Evolutionary conservation across 2,329 filamentous ascomycete genomes (phyloP).

Genomic region (Aspergillus udagawae): DNA sequence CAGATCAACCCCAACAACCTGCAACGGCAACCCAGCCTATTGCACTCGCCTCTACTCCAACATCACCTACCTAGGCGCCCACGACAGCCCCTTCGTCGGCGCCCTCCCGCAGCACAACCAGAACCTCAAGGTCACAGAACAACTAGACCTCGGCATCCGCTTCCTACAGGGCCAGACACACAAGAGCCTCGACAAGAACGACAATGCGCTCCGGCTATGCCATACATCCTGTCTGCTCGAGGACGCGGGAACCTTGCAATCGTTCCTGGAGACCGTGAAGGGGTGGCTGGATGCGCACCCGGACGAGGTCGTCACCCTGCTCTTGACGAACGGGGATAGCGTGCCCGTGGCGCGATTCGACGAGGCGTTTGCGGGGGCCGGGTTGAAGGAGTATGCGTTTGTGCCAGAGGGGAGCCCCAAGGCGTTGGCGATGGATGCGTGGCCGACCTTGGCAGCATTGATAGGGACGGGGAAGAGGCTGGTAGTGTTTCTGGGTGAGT

Average conservation of each 20-base stretch:
- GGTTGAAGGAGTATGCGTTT: conserved; percentile 34
- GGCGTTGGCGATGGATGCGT: conserved; percentile 31
- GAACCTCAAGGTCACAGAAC: conserved; percentile 53
- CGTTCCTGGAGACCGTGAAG: conserved; percentile 56
- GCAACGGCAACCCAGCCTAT: conserved; percentile 56
- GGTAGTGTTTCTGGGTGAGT: conserved; percentile 41
- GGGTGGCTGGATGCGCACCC: conserved; percentile 57
- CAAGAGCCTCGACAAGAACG: conserved; percentile 41
- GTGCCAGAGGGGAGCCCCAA: conserved; percentile 29
- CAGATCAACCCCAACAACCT: conserved; percentile 28
- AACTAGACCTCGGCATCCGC: conserved; percentile 60
- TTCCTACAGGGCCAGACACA: conserved; percentile 64
- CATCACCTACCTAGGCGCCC: conserved; percentile 59
- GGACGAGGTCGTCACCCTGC: conserved; percentile 59
- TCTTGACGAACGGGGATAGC: conserved; percentile 59
- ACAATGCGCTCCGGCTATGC: conserved; percentile 53
- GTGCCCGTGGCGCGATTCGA: conserved; percentile 30
- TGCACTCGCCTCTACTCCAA: conserved; percentile 58
- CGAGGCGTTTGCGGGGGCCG: conserved; percentile 28
- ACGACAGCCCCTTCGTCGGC: conserved; percentile 64
- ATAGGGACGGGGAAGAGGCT: conserved; percentile 41
- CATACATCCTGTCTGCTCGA: conserved; percentile 60
- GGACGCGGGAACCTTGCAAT: conserved; percentile 54
- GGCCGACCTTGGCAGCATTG: conserved; percentile 42
- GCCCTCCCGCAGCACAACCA: conserved; percentile 55